Conservation (phyloP, 352 stramenopile genomes). For the Aphanomyces invadans region DNA sequence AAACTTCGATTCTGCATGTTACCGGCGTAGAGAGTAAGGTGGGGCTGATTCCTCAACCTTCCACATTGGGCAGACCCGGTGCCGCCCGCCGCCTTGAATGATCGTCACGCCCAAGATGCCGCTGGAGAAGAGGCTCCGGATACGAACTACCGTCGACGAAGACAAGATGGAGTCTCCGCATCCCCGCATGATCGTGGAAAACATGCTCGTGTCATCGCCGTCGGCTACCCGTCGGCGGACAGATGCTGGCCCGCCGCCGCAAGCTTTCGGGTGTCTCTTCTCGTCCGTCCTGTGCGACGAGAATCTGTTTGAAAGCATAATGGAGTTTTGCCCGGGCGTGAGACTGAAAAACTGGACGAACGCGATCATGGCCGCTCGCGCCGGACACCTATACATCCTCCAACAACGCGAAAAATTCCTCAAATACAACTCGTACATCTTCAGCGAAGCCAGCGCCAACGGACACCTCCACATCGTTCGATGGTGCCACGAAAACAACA, state of each 20-base stretch:
- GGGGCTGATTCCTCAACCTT: slow-evolving; percentile 5
- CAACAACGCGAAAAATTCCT: slow-evolving; percentile 4
- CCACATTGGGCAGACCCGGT: background rate
- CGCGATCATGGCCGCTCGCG: slow-evolving; percentile 14
- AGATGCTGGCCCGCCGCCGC: background rate
- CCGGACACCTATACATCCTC: slow-evolving; percentile 20
- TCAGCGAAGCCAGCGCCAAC: slow-evolving; percentile 21
- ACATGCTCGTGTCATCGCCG: slow-evolving; percentile 19
- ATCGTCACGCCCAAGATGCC: background rate
- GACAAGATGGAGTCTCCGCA: background rate
- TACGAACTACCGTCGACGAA: slow-evolving; percentile 1
- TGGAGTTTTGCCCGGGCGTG: slow-evolving; percentile 3
- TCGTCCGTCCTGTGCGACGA: slow-evolving; percentile 23
- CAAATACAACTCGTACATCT: slow-evolving; percentile 25
- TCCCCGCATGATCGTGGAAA: slow-evolving; percentile 18
- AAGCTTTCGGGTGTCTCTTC: slow-evolving; percentile 9
- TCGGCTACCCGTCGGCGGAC: background rate
- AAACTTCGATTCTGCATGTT: slow-evolving; percentile 9
- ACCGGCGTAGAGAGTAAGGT: background rate
- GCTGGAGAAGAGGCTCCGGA: slow-evolving; percentile 13
- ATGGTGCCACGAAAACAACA: slow-evolving; percentile 18
- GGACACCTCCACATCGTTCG: slow-evolving; percentile 19
- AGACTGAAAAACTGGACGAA: slow-evolving; percentile 21
- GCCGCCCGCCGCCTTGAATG: background rate
- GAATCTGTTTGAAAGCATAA: slow-evolving; percentile 20